Evolutionary conservation across 1,284 basidiomycete genomes (phyloP).

Genomic region (Ceratorhiza oryzae-sativae): DNA sequence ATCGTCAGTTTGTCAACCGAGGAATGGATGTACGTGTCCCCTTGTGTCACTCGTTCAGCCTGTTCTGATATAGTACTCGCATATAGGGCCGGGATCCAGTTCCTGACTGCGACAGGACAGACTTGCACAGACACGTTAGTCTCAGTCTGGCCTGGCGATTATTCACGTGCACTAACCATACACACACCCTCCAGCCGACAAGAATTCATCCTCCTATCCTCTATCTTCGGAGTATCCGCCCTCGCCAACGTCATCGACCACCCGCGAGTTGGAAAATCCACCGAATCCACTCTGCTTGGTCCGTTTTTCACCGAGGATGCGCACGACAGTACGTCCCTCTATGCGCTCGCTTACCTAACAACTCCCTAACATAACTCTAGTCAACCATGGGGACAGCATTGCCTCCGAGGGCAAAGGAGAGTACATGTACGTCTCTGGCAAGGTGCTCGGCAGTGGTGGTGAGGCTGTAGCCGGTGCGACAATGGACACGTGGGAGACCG

Average conservation of each 20-base stretch:
- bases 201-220: constrained; percentile 85
- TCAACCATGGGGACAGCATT: constrained; percentile 66
- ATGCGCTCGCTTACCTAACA: too few species aligned
- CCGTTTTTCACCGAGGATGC: constrained; percentile 87
- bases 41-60: neutral
- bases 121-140: constrained; percentile 65
- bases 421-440: constrained; percentile 80
- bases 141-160: neutral
- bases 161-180: neutral
- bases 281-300: constrained; percentile 79
- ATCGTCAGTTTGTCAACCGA: constrained; percentile 69
- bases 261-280: constrained; percentile 67
- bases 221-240: constrained; percentile 77
- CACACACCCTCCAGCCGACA: constrained; percentile 58
- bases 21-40: constrained; percentile 72
- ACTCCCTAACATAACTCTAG: constrained; percentile 49
- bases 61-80: neutral
- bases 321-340: constrained; percentile 62
- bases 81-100: constrained; percentile 64
- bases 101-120: constrained; percentile 77
- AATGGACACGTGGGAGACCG: constrained; percentile 91
- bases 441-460: constrained; percentile 68
- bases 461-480: constrained; percentile 68
- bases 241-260: constrained; percentile 82
- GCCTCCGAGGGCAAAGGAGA: constrained; percentile 84